Conservation (phyloP, 768 basidiomycete species). For the Chlorophyllum brunneum region DNA sequence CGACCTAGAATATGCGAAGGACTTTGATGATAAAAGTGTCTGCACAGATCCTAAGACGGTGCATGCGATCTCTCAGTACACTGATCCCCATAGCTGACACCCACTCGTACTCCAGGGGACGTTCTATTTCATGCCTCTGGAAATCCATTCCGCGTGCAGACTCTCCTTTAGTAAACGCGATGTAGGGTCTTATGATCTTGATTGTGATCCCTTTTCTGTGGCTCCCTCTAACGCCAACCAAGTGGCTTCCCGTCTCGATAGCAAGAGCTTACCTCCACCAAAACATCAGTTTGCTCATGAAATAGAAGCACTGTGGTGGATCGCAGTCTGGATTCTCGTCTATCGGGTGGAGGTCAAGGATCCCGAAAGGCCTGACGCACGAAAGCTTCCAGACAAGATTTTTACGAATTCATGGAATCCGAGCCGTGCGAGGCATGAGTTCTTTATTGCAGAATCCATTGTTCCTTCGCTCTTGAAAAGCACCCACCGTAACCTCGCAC, state of each 20-base stretch:
- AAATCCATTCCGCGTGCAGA: constrained; percentile 1
- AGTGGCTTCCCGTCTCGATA: too few relatives aligned
- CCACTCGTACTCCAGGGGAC: constrained; percentile 6
- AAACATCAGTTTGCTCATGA: neutral
- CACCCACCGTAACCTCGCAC: too few relatives aligned
- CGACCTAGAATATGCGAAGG: constrained; percentile 14
- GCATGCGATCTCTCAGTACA: too few relatives aligned
- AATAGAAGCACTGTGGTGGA: constrained; percentile 9
- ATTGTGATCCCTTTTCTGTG: neutral
- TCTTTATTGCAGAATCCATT: neutral
- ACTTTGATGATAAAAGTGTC: neutral
- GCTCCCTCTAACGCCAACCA: neutral
- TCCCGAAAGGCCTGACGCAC: neutral
- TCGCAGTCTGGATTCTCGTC: constrained; percentile 1
- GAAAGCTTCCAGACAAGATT: neutral
- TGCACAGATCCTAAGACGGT: constrained; percentile 4
- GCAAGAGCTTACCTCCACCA: too few relatives aligned
- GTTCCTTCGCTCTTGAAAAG: too few relatives aligned
- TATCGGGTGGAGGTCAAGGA: neutral
- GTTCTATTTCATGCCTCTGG: constrained; percentile 12
- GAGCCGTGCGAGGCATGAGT: neutral
- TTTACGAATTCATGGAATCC: neutral
- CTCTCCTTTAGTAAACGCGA: too few relatives aligned
- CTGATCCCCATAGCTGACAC: neutral
- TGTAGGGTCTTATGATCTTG: neutral